These are phyloP conservation scores for Globisporangium orthogonon DNA, from an alignment of 352 stramenopile species.

Conservation along the genomic window DNA sequence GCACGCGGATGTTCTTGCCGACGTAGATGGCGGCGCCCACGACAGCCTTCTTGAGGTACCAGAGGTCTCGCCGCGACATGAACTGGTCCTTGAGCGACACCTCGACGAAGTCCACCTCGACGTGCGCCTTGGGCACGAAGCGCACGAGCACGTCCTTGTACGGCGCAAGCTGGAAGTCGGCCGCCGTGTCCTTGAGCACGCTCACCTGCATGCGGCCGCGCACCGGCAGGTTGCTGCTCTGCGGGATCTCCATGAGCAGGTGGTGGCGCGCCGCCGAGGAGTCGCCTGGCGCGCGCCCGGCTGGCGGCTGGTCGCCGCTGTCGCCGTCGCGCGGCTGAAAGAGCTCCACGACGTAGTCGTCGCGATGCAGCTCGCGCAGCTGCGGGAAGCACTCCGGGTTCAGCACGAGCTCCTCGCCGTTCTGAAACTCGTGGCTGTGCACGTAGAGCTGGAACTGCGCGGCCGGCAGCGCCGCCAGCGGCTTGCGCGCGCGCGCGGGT, in stretches of 20 bases:
- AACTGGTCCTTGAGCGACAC: conserved; percentile 91
- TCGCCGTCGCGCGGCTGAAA: conserved; percentile 39
- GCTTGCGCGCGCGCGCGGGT: conserved; percentile 22
- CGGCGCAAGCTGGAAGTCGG: conserved; percentile 59
- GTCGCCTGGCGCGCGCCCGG: no score
- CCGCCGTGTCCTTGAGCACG: conserved; percentile 76
- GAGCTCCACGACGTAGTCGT: conserved; percentile 80
- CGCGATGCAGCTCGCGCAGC: conserved; percentile 52
- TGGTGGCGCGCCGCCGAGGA: conserved; percentile 36
- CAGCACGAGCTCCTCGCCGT: conserved; percentile 71
- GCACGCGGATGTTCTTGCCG: conserved; percentile 68
- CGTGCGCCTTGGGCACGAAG: conserved; percentile 69
- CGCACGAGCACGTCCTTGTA: conserved; percentile 82
- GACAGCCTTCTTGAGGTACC: conserved; percentile 74
- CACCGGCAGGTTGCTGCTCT: conserved; percentile 52
- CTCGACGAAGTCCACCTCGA: conserved; percentile 87
- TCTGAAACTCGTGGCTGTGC: conserved; percentile 79
- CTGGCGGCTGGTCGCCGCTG: conserved; percentile 8
- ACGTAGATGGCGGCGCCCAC: conserved; percentile 67
- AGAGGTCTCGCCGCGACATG: conserved; percentile 89
- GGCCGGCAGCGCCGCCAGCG: conserved; percentile 36
- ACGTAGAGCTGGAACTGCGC: conserved; percentile 78
- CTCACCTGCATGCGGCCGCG: conserved; percentile 79
- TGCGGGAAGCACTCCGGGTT: conserved; percentile 80
- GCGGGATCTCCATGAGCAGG: conserved; percentile 71